A percentile compares a stretch with the other conserved stretches of the same genome.
Conservation (phyloP, 768 basidiomycete species). For the Tricholoma sp. region DNA sequence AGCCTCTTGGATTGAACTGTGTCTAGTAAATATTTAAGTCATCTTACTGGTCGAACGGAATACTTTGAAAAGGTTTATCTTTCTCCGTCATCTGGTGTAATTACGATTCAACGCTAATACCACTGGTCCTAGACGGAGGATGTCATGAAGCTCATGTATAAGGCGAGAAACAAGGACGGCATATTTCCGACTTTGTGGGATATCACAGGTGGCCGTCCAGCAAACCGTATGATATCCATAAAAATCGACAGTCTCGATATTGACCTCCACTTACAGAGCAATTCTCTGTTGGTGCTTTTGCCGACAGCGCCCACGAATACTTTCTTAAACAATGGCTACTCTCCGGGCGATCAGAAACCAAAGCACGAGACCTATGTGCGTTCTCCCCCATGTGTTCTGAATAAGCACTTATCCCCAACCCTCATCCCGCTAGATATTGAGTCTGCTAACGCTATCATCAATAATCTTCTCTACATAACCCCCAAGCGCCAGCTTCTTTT, state of each 20-base stretch:
- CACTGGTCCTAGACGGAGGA: conserved; percentile 35
- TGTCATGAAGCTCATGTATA: conserved; percentile 46
- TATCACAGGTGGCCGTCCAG: conserved; percentile 36
- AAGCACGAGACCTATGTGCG: conserved; percentile 54
- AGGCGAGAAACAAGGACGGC: conserved; percentile 38
- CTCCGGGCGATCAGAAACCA: conserved; percentile 46
- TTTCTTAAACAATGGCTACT: conserved; percentile 66
- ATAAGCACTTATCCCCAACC: conserved; percentile 21
- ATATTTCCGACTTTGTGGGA: conserved; percentile 55
- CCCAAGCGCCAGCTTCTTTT: conserved; percentile 51
- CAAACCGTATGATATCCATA: conserved; percentile 30
- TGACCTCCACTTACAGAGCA: conserved; percentile 24
- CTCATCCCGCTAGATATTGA: conserved; percentile 36
- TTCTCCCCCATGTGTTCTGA: conserved; percentile 20
- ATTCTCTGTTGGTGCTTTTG: conserved; percentile 49
- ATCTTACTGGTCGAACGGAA: conserved; percentile 62
- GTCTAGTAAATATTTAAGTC: conserved; percentile 69
- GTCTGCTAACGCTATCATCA: conserved; percentile 42
- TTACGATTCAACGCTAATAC: background rate
- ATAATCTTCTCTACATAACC: conserved; percentile 50
- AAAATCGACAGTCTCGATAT: background rate
- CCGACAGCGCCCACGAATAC: conserved; percentile 70
- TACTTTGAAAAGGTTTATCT: conserved; percentile 44
- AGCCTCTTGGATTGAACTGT: conserved; percentile 1
- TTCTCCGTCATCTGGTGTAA: background rate